Base-by-base conservation (phyloP, 305 asterid species). In the Rubia balearica region DNA sequence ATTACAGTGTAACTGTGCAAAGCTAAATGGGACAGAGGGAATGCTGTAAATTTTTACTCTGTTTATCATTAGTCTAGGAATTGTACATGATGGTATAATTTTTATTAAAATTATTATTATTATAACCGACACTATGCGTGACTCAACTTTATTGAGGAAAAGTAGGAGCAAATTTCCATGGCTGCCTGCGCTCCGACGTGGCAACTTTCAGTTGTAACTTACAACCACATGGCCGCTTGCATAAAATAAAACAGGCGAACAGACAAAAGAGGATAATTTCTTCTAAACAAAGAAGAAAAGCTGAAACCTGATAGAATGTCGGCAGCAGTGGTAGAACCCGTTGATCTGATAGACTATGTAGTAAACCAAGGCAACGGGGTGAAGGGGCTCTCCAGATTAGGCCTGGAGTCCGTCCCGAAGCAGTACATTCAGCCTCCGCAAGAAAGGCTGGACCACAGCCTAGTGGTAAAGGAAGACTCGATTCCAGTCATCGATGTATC, bases 401-500 rank as follows among this genome's bases (percentile, higher is more conserved):
- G 67, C 61, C 49, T 61, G 45, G 13, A 30, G 38, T 6, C 62
- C 11, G 57, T 68, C 43, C 72, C 63, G 13, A 43, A 68, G 72
- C 43, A 70, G 60, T 85, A 77, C 80, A 79, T 85, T 61, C 84
- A 74, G 49, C 86, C 87, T 46, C 82, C 65, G 3, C 36, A 76
- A 64, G 78, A 81, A 70, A 77, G 84, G 74, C 70, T 83, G 3
- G 8, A 74, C 67, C 65, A 61, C 3, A 73, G 67, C 77, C 79
- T 59, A 65, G 49, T 81, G 6, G 2, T 70, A 0, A 16, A 55
- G 5, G 68, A 79, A 5, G 55, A 85, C 45, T 73, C 82, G 33
- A 71, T 83, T 71, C 86, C 90, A 38, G 24, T 79, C 5, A 76
- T 83, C 67, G 85, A 85, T 73, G 73, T 80, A 14, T 77, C 89